phyloP scores from a whole-genome alignment of 805 yeast species.

The Schwanniomyces sp. region DNA sequence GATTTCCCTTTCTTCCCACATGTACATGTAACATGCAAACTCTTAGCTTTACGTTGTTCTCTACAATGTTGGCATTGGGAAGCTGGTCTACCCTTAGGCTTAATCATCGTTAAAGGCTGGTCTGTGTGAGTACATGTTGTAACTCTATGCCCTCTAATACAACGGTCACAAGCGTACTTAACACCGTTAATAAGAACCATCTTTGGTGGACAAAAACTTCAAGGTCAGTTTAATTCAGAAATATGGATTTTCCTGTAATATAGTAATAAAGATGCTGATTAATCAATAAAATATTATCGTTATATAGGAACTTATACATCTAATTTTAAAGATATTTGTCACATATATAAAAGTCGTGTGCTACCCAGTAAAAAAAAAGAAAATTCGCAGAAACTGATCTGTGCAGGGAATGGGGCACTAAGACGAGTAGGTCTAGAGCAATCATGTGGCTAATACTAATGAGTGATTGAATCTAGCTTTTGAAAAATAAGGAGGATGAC shows the following conservation, averaged over 20 bases:
- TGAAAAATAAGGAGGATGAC: no score
- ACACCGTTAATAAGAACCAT: slow-evolving; percentile 93
- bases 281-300: neutral
- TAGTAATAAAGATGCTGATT: neutral
- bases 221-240: neutral
- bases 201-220: slow-evolving; percentile 2
- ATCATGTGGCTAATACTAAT: no score
- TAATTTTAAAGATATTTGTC: neutral
- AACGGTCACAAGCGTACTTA: slow-evolving; percentile 94
- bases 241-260: neutral
- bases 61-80: slow-evolving; percentile 88
- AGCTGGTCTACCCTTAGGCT: slow-evolving; percentile 95
- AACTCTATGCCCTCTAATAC: slow-evolving; percentile 95
- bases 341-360: neutral
- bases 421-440: no score
- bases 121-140: slow-evolving; percentile 92
- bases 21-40: slow-evolving; percentile 66
- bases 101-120: slow-evolving; percentile 86
- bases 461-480: no score
- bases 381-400: neutral
- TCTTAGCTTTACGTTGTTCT: slow-evolving; percentile 65
- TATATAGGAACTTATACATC: neutral
- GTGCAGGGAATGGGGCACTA: no score
- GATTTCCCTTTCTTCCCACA: slow-evolving; percentile 59
- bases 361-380: neutral